Conservation (phyloP, 2,329 filamentous ascomycete genomes). For the Monilinia aucupariae region DNA sequence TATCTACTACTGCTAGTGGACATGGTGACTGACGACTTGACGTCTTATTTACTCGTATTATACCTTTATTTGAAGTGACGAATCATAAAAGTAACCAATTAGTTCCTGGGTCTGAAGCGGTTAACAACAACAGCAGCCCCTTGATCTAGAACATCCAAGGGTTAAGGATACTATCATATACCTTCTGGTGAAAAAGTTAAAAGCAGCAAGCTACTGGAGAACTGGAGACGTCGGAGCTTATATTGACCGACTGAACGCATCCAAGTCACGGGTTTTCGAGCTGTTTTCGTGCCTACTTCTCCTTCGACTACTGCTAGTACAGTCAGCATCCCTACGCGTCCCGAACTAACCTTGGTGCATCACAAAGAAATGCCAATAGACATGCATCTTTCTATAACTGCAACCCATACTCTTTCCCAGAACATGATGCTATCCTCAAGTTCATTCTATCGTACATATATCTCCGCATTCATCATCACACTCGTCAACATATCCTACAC, state of each 20-base stretch:
- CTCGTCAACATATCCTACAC: not conserved
- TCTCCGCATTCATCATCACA: not conserved
- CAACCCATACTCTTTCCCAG: not conserved
- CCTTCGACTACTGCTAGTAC: not conserved
- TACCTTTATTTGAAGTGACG: too few species aligned
- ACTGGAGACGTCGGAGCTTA: not conserved
- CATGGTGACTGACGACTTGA: too few species aligned
- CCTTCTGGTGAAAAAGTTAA: too few species aligned
- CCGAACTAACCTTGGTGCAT: not conserved
- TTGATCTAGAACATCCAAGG: not conserved
- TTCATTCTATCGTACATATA: not conserved
- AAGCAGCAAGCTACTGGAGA: too few species aligned
- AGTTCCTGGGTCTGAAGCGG: not conserved
- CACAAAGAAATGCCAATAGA: not conserved
- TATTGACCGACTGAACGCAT: not conserved
- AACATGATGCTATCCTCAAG: not conserved
- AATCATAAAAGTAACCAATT: too few species aligned
- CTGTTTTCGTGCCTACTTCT: constrained; percentile 5
- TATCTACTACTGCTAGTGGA: too few species aligned
- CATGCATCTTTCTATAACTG: not conserved
- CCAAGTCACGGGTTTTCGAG: constrained; percentile 1
- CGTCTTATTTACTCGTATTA: too few species aligned
- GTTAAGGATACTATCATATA: too few species aligned
- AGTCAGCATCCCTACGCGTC: not conserved
- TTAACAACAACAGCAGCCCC: not conserved